phyloP scores from a whole-genome alignment of 192 early-diverging fungal genomes.

The Coemansia sp. region DNA sequence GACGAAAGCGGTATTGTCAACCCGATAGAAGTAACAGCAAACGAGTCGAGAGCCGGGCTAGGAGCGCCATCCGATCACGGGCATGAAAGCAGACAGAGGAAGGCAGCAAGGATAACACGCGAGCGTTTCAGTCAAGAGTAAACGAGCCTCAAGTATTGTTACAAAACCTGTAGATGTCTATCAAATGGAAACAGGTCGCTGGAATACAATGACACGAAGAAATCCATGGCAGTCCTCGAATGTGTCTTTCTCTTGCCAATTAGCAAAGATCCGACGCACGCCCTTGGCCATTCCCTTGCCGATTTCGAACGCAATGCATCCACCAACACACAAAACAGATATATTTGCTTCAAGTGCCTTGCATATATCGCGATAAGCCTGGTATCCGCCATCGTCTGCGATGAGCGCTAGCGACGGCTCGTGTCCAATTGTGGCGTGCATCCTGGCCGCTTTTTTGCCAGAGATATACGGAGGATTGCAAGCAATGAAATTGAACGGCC shows the following conservation, averaged over 20 bases:
- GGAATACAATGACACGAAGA: slow-evolving; percentile 63
- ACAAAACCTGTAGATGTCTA: not conserved
- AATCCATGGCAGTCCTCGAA: slow-evolving; percentile 58
- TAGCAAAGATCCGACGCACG: slow-evolving; percentile 58
- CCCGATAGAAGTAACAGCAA: slow-evolving; percentile 28
- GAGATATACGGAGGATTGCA: slow-evolving; percentile 79
- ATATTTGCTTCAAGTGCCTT: slow-evolving; percentile 29
- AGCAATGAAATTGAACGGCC: slow-evolving; percentile 63
- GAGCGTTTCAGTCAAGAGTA: slow-evolving; percentile 27
- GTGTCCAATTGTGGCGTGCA: slow-evolving; percentile 49
- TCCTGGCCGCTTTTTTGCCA: slow-evolving; percentile 25
- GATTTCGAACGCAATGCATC: slow-evolving; percentile 59
- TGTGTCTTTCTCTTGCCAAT: slow-evolving; percentile 41
- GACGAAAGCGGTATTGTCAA: slow-evolving; percentile 23
- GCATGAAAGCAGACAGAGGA: slow-evolving; percentile 14
- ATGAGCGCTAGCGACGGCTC: slow-evolving; percentile 71
- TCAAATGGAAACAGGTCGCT: slow-evolving; percentile 8
- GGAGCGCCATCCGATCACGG: slow-evolving; percentile 12
- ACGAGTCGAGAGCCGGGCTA: slow-evolving; percentile 26
- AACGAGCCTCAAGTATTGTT: not conserved
- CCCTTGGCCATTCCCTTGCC: slow-evolving; percentile 63
- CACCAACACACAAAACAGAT: slow-evolving; percentile 27
- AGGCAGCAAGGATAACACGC: slow-evolving; percentile 23
- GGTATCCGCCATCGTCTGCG: slow-evolving; percentile 65
- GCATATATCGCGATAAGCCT: slow-evolving; percentile 58